Evolutionary conservation across 2,329 filamentous ascomycete species (phyloP), one percentile per base, ranked within the genome.

Genomic region (Penicillium sp.): DNA sequence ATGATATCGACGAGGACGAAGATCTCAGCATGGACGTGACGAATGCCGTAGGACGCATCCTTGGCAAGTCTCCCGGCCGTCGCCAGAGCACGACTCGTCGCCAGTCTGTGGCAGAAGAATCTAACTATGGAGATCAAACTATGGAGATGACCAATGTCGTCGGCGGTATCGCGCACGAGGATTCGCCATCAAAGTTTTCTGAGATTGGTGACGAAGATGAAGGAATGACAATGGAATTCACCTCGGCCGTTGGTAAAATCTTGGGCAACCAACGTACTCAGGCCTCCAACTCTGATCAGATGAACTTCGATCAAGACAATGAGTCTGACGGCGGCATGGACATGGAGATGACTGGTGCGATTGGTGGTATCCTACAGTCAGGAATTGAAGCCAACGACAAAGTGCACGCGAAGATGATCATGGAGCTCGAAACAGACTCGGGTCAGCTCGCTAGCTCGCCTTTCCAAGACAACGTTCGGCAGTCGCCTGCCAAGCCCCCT

Each of bases 21-120:
- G 90, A 93, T 40, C 87, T 95, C 81, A 94, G 91, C 23, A 97
- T 97, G 93, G 93, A 97, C 67, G 90, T 97, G 8, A 97, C 93
- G 2, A 86, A 85, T 54, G 90, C 86, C 9, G 81, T 96, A 53
- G 93, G 93, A 9, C 85, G 88, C 3, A 97, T 97, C 54, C 75
- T 96, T 21, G 77, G 82, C 6, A 80, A 75, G 33, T 67, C 74
- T 19, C 51, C 68, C 9, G 63, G 61, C 58, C 71, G 57, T 61
- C 62, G 72, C 53, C 60, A 73, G 71, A 69, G 75, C 68, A 57
- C 63, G 29, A 53, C 73, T 75, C 70, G 75, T 76, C 71, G 82
- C 78, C 71, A 75, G 40, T 74, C 77, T 17, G 64, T 69, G 38
- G 61, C 71, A 58, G 66, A 75, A 31, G 73, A 80, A 57, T 77